Conservation (phyloP, 2,329 filamentous ascomycete genomes). For the Ophiostoma himal-ulmi region DNA sequence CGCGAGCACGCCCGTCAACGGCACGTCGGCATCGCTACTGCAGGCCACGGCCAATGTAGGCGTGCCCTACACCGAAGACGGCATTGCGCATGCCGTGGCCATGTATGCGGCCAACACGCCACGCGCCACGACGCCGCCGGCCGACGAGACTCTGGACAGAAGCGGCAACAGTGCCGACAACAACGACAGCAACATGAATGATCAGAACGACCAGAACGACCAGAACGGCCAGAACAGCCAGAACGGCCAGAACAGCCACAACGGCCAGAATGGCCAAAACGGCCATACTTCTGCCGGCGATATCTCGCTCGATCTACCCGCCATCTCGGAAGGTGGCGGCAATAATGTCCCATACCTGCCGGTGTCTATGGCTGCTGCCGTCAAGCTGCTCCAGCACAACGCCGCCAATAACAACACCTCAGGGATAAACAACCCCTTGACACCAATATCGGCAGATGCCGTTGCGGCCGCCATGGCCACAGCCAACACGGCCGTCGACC, state of each 20-base stretch:
- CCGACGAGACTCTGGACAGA: constrained; percentile 34
- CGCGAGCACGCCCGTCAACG: constrained; percentile 24
- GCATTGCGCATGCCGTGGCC: constrained; percentile 24
- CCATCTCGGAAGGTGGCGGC: constrained; percentile 6
- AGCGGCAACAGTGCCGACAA: constrained; percentile 11
- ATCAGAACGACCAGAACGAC: not conserved
- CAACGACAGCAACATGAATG: constrained; percentile 7
- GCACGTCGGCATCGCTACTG: constrained; percentile 26
- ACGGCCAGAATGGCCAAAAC: not conserved
- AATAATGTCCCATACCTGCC: constrained; percentile 6
- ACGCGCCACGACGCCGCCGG: constrained; percentile 46
- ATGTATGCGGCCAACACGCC: constrained; percentile 24
- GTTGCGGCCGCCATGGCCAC: constrained; percentile 9
- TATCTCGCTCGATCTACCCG: constrained; percentile 2
- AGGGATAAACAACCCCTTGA: not conserved
- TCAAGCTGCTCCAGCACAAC: constrained; percentile 6
- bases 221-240: not conserved
- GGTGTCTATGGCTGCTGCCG: not conserved
- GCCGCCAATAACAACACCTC: not conserved
- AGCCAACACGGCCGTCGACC: constrained; percentile 38
- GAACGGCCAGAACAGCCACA: not conserved
- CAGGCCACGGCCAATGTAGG: constrained; percentile 27
- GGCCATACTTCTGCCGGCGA: not conserved
- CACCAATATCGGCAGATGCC: not conserved
- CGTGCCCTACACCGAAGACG: constrained; percentile 27